Evolutionary conservation across 2,329 filamentous ascomycete genomes (phyloP).

Genomic region (Hypoxylon sp.): DNA sequence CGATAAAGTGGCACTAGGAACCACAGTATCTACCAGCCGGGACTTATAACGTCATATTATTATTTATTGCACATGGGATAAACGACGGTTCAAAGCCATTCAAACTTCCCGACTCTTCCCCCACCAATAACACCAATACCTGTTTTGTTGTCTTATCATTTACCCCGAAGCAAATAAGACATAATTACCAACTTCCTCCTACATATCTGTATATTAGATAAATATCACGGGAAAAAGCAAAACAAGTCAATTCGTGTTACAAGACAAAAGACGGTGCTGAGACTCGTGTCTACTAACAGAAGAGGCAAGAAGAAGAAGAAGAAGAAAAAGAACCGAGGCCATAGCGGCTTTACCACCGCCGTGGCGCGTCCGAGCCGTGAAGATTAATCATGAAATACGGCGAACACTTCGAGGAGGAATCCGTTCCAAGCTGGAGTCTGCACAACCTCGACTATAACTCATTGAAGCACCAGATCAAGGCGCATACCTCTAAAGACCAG

Average conservation of each 20-base stretch:
- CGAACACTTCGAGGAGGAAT: conserved; percentile 75
- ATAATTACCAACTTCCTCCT: neutral
- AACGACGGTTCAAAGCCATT: conserved; percentile 13
- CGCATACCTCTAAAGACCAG: conserved; percentile 75
- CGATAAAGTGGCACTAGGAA: conserved; percentile 9
- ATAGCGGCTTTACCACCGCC: conserved; percentile 20
- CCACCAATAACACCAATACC: conserved; percentile 3
- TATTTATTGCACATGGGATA: conserved; percentile 21
- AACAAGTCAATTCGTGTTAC: conserved; percentile 15
- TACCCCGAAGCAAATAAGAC: conserved; percentile 12
- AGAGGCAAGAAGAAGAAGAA: too few species aligned
- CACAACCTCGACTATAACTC: conserved; percentile 92
- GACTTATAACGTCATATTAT: conserved; percentile 32
- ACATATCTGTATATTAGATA: conserved; percentile 3
- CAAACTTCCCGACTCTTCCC: conserved; percentile 15
- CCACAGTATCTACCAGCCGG: conserved; percentile 13
- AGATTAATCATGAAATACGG: conserved; percentile 74
- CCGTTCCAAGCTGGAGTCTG: conserved; percentile 82
- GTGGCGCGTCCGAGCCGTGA: conserved; percentile 22
- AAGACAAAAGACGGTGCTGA: conserved; percentile 10
- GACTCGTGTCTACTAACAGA: neutral
- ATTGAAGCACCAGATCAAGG: conserved; percentile 84
- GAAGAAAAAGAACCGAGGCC: neutral
- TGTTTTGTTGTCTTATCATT: too few species aligned
- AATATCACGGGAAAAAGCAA: too few species aligned